Evolutionary conservation across 148 eudicot species (phyloP).

Genomic region (Rheum nobile): DNA sequence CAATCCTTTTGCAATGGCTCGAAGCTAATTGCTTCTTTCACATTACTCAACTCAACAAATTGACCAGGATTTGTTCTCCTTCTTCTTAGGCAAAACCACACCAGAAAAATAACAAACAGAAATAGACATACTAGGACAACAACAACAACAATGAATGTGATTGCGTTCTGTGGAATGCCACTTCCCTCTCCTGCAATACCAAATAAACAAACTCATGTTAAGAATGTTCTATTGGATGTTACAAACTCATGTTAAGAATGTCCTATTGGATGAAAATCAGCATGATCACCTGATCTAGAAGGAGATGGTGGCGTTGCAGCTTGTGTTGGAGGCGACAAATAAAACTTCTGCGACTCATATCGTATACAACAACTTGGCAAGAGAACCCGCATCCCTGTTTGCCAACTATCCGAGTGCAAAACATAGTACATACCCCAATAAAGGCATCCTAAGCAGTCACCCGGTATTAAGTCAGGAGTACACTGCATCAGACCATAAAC

Average conservation of each 20-base stretch:
- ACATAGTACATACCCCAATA: background rate
- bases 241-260: too few species aligned
- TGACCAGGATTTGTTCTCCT: background rate
- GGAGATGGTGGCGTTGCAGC: background rate
- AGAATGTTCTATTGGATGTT: background rate
- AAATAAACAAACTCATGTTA: background rate
- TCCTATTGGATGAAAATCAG: too few species aligned
- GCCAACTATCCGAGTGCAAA: background rate
- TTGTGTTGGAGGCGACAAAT: background rate
- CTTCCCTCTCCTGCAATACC: background rate
- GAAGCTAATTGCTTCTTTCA: background rate
- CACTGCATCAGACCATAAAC: constrained; percentile 20
- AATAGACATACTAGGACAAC: background rate
- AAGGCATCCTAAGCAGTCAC: constrained; percentile 19
- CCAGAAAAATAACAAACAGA: background rate
- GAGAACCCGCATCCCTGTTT: background rate
- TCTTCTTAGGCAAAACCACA: background rate
- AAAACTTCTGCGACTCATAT: background rate
- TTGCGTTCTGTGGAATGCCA: background rate
- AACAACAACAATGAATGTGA: background rate
- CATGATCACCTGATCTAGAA: background rate
- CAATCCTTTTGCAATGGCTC: constrained; percentile 9
- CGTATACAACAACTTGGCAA: background rate
- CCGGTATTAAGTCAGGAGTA: constrained; percentile 7
- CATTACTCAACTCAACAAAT: background rate